Evolutionary conservation across 345 rosid species (phyloP), one percentile per base, ranked within the genome.

Genomic region (Schrenkiella parvula): DNA sequence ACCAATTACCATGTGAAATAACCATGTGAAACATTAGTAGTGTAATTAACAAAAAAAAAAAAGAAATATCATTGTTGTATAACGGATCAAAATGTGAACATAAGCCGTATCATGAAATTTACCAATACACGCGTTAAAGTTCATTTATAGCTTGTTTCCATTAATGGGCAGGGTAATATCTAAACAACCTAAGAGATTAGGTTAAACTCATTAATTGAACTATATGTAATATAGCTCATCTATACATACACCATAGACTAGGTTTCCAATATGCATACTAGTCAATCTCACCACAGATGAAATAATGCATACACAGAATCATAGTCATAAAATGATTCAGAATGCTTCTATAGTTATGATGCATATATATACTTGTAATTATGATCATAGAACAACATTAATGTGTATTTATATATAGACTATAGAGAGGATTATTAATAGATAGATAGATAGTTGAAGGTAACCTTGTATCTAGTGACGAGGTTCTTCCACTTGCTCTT

Each of bases 401-500:
- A 44, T 8, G 22, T 25, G 15, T 46, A 12, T 15, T 15, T 25
- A 25, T 56, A 42, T 8, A 7, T 26, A 53, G 42, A 3, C 22
- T 56, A 44, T 32, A 32, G 23, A 46, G 73, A 69, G 26, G 23
- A 57, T 22, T 14, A 26, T 29, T 44, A 8, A 57, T 47, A 31
- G 29, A 41, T 17, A 48, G 3, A 5, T 50, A 39, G 13, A 69
- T 23, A 75, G 8, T 37, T 29, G 39, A 44, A 39, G 43, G 28
- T 84, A 48, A 95, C 99, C 96, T 91, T 95, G 70, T 87, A 95
- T 66, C 99, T 88, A 19, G 98, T 87, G 67, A 91, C 92, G 59
- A 95, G 97, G 71, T 95, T 95, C 68, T 95, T 95, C 99, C 99
- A 95, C 82, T 95, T 95, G 87, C 98, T 89, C 83, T 91, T 95